These are phyloP conservation scores for Balansia obtecta DNA, from an alignment of 2,329 filamentous ascomycete genomes.

Conservation along the genomic window DNA sequence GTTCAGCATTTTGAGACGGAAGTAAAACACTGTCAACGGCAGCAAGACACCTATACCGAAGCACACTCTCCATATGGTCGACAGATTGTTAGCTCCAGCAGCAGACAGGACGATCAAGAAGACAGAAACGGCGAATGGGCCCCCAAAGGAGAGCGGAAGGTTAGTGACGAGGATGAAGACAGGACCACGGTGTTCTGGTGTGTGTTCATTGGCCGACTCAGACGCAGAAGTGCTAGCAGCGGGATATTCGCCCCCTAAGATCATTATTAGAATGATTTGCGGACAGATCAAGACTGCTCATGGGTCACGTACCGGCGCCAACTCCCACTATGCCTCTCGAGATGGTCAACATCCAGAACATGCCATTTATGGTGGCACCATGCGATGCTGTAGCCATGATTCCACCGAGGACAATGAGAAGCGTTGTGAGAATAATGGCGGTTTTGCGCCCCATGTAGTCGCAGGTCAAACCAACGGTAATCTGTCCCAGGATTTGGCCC, in stretches of 20 bases:
- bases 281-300: background rate
- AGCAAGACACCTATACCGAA: conserved; percentile 35
- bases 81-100: conserved; percentile 20
- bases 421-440: conserved; percentile 32
- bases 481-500: conserved; percentile 29
- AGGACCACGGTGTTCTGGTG: conserved; percentile 23
- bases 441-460: conserved; percentile 36
- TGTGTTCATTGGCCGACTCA: conserved; percentile 35
- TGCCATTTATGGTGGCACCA: conserved; percentile 31
- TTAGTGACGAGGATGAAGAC: conserved; percentile 36
- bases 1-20: conserved; percentile 40
- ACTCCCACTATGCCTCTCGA: conserved; percentile 36
- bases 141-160: conserved; percentile 17
- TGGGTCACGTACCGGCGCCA: conserved; percentile 19
- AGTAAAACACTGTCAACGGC: conserved; percentile 42
- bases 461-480: conserved; percentile 29
- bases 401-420: conserved; percentile 32
- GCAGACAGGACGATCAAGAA: conserved; percentile 33
- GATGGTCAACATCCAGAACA: conserved; percentile 41
- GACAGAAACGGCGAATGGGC: conserved; percentile 27
- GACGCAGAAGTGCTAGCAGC: conserved; percentile 32
- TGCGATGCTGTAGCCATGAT: conserved; percentile 33
- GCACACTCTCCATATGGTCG: conserved; percentile 34
- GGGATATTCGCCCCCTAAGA: conserved; percentile 29
- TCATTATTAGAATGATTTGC: background rate